Percentiles rank a stretch among this genome's conserved stretches.
Evolutionary conservation across 1,284 basidiomycete species (phyloP).

Genomic region (Microbotryum scabiosae): DNA sequence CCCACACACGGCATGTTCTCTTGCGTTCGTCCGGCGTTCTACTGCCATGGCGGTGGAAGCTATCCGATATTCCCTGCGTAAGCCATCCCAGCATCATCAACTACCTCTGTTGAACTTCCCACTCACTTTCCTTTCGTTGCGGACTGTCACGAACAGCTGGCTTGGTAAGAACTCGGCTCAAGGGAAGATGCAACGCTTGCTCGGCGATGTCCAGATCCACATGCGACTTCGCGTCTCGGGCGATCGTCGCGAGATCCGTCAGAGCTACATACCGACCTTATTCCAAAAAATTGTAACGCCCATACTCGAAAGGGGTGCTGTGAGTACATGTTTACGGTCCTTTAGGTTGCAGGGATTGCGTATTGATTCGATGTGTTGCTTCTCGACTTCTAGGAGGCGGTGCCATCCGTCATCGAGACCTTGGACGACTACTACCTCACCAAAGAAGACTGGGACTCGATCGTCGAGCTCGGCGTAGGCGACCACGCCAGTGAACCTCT

Average conservation of each 20-base stretch:
- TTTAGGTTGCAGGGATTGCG: not conserved
- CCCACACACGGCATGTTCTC: conserved; percentile 87
- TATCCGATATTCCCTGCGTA: conserved; percentile 64
- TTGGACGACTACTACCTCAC: conserved; percentile 95
- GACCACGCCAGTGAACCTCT: conserved; percentile 58
- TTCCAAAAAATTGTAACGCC: conserved; percentile 72
- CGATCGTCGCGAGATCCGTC: conserved; percentile 76
- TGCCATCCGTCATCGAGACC: conserved; percentile 68
- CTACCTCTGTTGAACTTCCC: conserved; percentile 1
- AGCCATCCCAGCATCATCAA: conserved; percentile 35
- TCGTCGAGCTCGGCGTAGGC: conserved; percentile 86
- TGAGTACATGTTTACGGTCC: conserved; percentile 34
- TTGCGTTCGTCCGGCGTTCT: conserved; percentile 72
- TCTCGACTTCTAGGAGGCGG: conserved; percentile 50
- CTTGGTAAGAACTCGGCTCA: conserved; percentile 95
- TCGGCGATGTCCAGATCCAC: conserved; percentile 84
- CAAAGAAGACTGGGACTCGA: conserved; percentile 91
- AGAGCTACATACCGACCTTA: conserved; percentile 79
- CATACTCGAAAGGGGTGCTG: conserved; percentile 53
- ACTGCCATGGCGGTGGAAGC: conserved; percentile 60
- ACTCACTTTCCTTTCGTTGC: conserved; percentile 6
- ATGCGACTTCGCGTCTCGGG: conserved; percentile 92
- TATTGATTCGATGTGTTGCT: not conserved
- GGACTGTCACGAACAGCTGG: conserved; percentile 53
- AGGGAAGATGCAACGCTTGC: conserved; percentile 65